Evolutionary conservation across 192 early-diverging fungal genomes (phyloP), one percentile per base, ranked within the genome.

Genomic region (Gaertneriomyces sp.): DNA sequence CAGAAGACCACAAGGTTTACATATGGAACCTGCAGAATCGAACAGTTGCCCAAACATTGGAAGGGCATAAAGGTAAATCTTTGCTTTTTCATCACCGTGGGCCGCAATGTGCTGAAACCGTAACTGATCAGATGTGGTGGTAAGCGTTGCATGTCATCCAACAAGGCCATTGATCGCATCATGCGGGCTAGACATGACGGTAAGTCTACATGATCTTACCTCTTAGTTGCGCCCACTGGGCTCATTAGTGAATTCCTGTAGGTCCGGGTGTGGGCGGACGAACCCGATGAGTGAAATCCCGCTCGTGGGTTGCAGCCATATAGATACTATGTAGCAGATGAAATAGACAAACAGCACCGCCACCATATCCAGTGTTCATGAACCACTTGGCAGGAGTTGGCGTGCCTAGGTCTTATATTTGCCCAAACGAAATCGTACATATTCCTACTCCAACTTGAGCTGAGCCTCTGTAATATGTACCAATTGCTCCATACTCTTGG

Each of bases 21-120:
- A 86, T 98, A 73, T 99, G 97, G 97, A 92, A 97, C 71, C 76
- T 99, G 64, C 95, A 99, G 77, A 94, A 84, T 25, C 90, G 91
- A 62, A 90, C 96, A 74, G 86, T 99, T 69, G 94, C 97, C 61
- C 94, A 98, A 61, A 91, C 85, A 68, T 84, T 98, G 40, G 87
- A 89, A 61, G 97, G 93, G 1, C 97, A 99, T 83, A 87, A 81
- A 11, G 92, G 92, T 94, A 78, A 42, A 73, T 51, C 42, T 39
- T 45, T 41, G 8, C 33, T 4, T 17, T 20, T 12, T 4, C 25
- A 20, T 45, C 39, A 39, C 50, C 42, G 57, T 46, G n/a, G 49
- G 42, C 51, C 42, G 10, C 5, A 12, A 20, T 17, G 50, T 45
- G 16, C 47, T 61, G 47, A 25, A 47, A 11, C 54, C 14, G 14